phyloP scores from a whole-genome alignment of 768 basidiomycete species.

The Royoungia palumana region DNA sequence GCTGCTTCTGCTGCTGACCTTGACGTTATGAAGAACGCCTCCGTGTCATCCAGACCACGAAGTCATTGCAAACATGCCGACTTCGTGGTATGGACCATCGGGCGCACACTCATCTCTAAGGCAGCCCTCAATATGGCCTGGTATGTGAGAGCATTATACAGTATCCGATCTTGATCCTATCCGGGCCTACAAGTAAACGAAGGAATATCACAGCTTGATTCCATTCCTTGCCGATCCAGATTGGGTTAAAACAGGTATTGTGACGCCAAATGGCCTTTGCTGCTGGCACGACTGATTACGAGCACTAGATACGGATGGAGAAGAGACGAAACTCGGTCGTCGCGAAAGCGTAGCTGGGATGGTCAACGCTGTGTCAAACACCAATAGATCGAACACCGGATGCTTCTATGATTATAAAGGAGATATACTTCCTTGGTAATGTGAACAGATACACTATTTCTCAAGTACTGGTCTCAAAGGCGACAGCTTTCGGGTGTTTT shows the following conservation, averaged over 20 bases:
- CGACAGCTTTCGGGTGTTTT: too few relatives aligned
- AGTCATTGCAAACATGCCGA: conserved; percentile 35
- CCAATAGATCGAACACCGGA: conserved; percentile 28
- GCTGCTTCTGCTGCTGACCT: not conserved
- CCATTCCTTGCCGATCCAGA: conserved; percentile 35
- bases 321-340: conserved; percentile 26
- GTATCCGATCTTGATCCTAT: not conserved
- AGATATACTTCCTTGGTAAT: conserved; percentile 30
- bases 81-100: conserved; percentile 32
- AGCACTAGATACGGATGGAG: conserved; percentile 35
- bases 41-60: conserved; percentile 34
- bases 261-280: not conserved
- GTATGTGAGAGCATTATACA: conserved; percentile 20
- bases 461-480: too few relatives aligned
- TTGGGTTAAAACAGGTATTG: conserved; percentile 39
- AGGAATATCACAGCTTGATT: conserved; percentile 32
- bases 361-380: conserved; percentile 24
- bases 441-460: too few relatives aligned
- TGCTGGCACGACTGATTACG: not conserved
- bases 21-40: conserved; percentile 2
- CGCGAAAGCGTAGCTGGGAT: conserved; percentile 30
- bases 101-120: conserved; percentile 31
- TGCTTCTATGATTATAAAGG: conserved; percentile 33
- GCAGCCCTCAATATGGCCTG: conserved; percentile 40
- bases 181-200: conserved; percentile 37